Evolutionary conservation across 306 rosid species (phyloP).

Genomic region (Prunus salicina): DNA sequence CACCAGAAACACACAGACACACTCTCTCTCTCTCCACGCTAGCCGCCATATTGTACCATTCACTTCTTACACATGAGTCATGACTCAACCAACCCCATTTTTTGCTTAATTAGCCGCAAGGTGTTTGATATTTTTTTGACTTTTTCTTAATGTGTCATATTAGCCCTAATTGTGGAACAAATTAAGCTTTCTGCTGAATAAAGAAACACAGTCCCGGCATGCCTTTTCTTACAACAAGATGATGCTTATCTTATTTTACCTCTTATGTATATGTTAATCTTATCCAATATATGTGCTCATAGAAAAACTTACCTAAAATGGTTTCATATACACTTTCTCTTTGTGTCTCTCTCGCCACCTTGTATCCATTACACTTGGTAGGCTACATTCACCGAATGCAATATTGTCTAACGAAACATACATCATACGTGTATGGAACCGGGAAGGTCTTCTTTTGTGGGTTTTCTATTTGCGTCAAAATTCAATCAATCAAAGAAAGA

Average conservation of each 20-base stretch:
- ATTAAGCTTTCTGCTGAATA: not conserved
- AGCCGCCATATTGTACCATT: conserved; percentile 40
- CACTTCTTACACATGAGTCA: not conserved
- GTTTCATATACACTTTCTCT: no score
- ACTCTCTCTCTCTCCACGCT: not conserved
- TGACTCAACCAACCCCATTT: not conserved
- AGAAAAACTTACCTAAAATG: no score
- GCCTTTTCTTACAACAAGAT: not conserved
- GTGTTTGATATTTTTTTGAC: not conserved
- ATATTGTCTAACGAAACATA: not conserved
- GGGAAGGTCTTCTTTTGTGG: not conserved
- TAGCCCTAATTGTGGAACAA: not conserved
- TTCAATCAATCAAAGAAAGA: not conserved
- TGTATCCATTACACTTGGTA: no score
- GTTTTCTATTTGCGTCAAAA: not conserved
- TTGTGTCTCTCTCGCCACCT: no score
- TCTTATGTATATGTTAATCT: not conserved
- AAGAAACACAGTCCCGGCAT: not conserved
- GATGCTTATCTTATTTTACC: conserved; percentile 9
- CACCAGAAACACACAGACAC: not conserved
- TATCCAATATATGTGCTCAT: not conserved
- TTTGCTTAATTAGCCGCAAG: not conserved
- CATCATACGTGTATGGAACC: not conserved
- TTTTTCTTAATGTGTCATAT: not conserved
- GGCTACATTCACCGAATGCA: not conserved